Base-by-base conservation (phyloP, 805 yeast species). In the Starmerella potacharoeniae region DNA sequence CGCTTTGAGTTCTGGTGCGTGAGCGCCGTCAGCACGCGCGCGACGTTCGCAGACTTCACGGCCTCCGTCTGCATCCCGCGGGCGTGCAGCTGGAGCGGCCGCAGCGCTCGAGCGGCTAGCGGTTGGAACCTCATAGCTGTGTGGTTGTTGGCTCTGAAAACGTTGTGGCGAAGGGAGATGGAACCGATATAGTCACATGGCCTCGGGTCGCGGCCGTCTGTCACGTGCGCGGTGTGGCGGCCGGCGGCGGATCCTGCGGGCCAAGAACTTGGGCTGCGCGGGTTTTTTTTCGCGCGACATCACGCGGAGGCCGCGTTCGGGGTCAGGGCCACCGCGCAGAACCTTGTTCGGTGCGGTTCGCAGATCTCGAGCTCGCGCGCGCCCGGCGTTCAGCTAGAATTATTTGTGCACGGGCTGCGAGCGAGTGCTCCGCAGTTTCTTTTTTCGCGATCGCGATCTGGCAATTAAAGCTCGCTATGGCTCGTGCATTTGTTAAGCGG, bases 21-120 rank as follows among this genome's bases (percentile, higher is more conserved):
- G 11, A 53, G 17, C 49, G 54, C 55, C 22, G 61, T 58, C n/a
- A 58, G 54, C 11, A 49, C 53, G 16, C 51, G 47, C n/a, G 60
- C 54, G 22, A 57, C 30, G 16, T 54, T 49, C 46, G 54, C 36
- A 31, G 49, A 40, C n/a, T 55, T 54, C 36, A 48, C 60, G 6
- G 55, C 55, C 51, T 56, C 59, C 49, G 52, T 54, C 34, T 52
- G 55, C 34, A 55, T 53, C 16, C 30, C 51, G 35, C 58, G 54
- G 30, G 7, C 37, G 16, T n/a, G 51, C 47, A 13, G 29, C 33
- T n/a, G 7, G 39, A 33, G 31, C 30, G 40, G 40, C 52, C 40
- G 37, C 17, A 28, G 28, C 17, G 37, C 40, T 17, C 41, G 6
- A 7, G 14, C 29, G 10, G 48, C 43, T 37, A 41, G 30, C 40